Percentiles rank a stretch among this genome's conserved stretches.
Conservation (phyloP, 208 protist genomes). For the Trypanosomatidae sp. region DNA sequence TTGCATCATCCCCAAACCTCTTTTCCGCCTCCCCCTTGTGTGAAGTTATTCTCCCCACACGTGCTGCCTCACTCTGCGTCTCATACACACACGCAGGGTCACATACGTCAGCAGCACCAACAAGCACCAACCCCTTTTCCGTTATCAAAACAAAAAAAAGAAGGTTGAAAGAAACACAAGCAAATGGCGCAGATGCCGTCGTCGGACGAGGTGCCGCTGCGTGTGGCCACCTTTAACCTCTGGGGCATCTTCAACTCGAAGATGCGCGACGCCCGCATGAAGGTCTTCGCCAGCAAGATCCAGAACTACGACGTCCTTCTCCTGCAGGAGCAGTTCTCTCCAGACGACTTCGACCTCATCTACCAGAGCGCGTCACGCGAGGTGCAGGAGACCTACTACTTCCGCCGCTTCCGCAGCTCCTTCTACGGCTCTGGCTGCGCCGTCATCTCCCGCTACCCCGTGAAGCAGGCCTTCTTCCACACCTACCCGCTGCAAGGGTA, state of each 20-base stretch:
- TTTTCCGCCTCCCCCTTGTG: no score
- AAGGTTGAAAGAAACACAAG: no score
- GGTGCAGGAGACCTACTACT: conserved; percentile 57
- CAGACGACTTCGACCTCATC: conserved; percentile 74
- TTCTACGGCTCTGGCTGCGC: conserved; percentile 88
- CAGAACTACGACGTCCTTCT: conserved; percentile 79
- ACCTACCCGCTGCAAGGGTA: conserved; percentile 81
- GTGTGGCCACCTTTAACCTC: conserved; percentile 82
- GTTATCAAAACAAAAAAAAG: background rate
- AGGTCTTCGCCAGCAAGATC: conserved; percentile 76
- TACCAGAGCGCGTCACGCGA: conserved; percentile 29
- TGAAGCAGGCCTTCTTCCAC: conserved; percentile 72
- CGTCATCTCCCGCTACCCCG: conserved; percentile 82
- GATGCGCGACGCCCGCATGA: conserved; percentile 72
- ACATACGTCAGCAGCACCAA: no score
- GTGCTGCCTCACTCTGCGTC: no score
- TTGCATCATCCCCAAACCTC: no score
- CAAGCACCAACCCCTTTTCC: no score
- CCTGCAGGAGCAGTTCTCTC: conserved; percentile 86
- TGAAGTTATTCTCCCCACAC: no score
- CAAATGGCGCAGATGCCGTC: no score
- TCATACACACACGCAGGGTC: no score
- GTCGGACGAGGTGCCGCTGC: conserved; percentile 31
- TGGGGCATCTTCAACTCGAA: conserved; percentile 93
- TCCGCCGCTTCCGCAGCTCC: conserved; percentile 73